Evolutionary conservation across 192 early-diverging fungal genomes (phyloP), one percentile per base, ranked within the genome.

Genomic region (Funneliformis geosporum): DNA sequence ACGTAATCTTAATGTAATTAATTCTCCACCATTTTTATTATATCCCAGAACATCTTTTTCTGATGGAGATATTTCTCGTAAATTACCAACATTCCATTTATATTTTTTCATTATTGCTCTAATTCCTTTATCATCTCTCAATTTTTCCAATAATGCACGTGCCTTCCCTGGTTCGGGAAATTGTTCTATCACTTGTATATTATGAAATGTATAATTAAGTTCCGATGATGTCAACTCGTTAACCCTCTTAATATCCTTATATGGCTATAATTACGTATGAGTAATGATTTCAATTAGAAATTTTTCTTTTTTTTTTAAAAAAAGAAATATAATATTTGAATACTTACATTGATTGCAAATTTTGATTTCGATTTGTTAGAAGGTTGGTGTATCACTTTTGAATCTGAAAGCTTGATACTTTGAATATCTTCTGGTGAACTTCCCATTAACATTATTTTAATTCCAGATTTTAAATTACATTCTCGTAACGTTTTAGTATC

Each of bases 1-100:
- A 11, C 94, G 85, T n/a, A 96, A 76, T 68, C 94, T 85, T 18
- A 96, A 73, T 0, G 93, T 88, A 79, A 96, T 95, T 60, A 87
- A 82, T 68, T 92, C 85, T 14, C 94, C 94, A 55, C 79, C 82
- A 82, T 95, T 96, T 25, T 83, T 79, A 78, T 90, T 91, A 75
- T 90, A 94, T 9, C 93, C 93, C 23, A 96, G 83, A 43, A 96
- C 89, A 8, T 88, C 81, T 25, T 80, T 82, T 76, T 95, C 91
- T 23, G 84, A 82, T 0, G 94, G 93, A 38, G 91, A 90, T 14
- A 96, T 80, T 81, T 96, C 93, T 8, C 83, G 90, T 60, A 96
- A 81, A 18, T 76, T 82, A 2, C 90, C 89, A 8, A 96, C 91
- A 16, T 80, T 85, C 92, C 92, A 96, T 81, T 87, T 80, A 80